Evolutionary conservation across 148 eudicot species (phyloP).

Genomic region (Nepenthes mirabilis): DNA sequence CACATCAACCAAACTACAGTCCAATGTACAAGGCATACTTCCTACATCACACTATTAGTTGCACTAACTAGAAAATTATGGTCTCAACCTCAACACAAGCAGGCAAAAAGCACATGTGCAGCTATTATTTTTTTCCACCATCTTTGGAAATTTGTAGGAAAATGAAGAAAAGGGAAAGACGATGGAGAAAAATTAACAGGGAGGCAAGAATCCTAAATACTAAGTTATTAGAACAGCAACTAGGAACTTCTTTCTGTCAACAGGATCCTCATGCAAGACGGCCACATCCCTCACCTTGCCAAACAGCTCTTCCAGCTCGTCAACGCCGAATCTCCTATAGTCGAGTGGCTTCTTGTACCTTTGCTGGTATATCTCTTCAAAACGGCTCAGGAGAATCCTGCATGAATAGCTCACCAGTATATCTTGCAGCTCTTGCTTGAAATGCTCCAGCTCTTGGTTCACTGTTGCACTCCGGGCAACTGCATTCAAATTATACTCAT

Average conservation of each 20-base stretch:
- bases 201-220: no score
- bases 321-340: conserved; percentile 51
- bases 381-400: conserved; percentile 39
- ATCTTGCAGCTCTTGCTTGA: conserved; percentile 81
- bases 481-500: conserved; percentile 8
- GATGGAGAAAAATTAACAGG: no score
- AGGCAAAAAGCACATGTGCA: no score
- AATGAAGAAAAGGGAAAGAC: no score
- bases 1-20: no score
- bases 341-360: conserved; percentile 59
- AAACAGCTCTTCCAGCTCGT: conserved; percentile 56
- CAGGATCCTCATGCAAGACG: conserved; percentile 54
- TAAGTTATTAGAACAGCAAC: conserved; percentile 24
- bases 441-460: conserved; percentile 29
- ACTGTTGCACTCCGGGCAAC: conserved; percentile 7
- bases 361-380: conserved; percentile 74
- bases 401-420: conserved; percentile 77
- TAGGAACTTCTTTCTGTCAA: conserved; percentile 49
- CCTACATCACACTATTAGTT: no score
- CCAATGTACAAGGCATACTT: no score
- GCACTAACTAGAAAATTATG: no score
- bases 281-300: conserved; percentile 74
- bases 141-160: no score
- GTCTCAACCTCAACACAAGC: no score
- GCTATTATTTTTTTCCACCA: no score